Base-by-base conservation (phyloP, 2,329 filamentous ascomycete genomes). In the Pestalotiopsis sp. region DNA sequence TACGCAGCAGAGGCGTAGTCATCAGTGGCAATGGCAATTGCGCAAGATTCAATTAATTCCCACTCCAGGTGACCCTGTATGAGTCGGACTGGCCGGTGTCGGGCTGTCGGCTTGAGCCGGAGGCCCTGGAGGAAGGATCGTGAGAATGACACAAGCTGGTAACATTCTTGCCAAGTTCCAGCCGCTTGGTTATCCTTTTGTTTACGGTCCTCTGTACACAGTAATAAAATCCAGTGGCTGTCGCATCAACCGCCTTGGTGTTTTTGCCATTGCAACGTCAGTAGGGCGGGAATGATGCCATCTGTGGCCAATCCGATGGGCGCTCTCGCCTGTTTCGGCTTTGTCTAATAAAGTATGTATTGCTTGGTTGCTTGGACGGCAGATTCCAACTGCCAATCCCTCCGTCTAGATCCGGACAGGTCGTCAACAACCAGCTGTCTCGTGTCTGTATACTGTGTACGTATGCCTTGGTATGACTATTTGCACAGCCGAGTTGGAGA, bases 271-370 rank as follows among this genome's bases (percentile, higher is more conserved):
- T 61, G 59, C 59, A 61, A 20, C 59, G 25, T 36, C n/a, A 27
- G 38, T 61, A 27, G 31, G 59, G 59, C 23, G 23, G 57, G 27
- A 31, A 59, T 59, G 57, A 59, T 59, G 57, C 57, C 57, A 59
- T 59, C 57, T 25, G 27, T 59, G 57, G 57, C 57, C 57, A 59
- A 27, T 31, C 57, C 27, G 13, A 23, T 36, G 25, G 59, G 31
- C n/a, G n/a, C 36, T 61, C 27, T 61, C 59, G 59, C 59, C 59
- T 39, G n/a, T 61, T 61, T 38, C 59, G 59, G 59, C 13, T 36
- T 61, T 20, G 25, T 61, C 31, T 36, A 59, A 39, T 61, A 61
- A 36, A 36, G 59, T 13, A 36, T 36, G 20, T 23, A 58, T 58
- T 27, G n/a, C 55, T 25, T 23, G 27, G 27, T 31, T 31, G 45